Conservation (phyloP, 78 protist species). For the Dictyostelium firmibasis region DNA sequence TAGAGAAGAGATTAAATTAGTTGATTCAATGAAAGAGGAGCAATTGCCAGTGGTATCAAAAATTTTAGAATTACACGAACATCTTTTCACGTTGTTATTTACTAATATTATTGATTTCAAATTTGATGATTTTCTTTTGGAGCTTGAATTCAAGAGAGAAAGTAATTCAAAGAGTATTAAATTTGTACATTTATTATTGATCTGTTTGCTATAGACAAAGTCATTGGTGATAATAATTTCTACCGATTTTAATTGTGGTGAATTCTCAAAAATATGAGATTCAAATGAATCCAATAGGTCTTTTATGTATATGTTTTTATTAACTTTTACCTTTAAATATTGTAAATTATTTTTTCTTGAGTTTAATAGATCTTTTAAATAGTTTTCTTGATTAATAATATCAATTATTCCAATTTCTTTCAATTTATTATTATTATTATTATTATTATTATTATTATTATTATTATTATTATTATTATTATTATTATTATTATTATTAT, state of each 20-base stretch:
- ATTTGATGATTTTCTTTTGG: neutral
- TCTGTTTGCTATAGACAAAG: neutral
- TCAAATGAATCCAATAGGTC: neutral
- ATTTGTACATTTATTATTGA: neutral
- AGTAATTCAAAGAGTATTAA: neutral
- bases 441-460: neutral
- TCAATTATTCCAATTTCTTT: neutral
- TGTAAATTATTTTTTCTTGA: neutral
- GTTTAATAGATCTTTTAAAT: too few species aligned
- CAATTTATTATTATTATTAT: neutral
- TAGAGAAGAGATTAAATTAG: neutral
- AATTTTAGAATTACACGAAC: neutral
- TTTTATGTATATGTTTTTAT: neutral
- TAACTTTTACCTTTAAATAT: neutral
- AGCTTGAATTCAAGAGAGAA: neutral
- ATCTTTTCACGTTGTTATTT: neutral
- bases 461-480: neutral
- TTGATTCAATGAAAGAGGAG: neutral
- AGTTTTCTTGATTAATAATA: neutral
- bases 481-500: neutral
- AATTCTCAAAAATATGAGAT: neutral
- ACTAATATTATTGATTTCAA: neutral
- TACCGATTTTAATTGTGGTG: neutral
- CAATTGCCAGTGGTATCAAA: neutral
- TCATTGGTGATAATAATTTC: neutral